Evolutionary conservation across 345 rosid species (phyloP), one percentile per base, ranked within the genome.

Genomic region (Carallia brachiata): DNA sequence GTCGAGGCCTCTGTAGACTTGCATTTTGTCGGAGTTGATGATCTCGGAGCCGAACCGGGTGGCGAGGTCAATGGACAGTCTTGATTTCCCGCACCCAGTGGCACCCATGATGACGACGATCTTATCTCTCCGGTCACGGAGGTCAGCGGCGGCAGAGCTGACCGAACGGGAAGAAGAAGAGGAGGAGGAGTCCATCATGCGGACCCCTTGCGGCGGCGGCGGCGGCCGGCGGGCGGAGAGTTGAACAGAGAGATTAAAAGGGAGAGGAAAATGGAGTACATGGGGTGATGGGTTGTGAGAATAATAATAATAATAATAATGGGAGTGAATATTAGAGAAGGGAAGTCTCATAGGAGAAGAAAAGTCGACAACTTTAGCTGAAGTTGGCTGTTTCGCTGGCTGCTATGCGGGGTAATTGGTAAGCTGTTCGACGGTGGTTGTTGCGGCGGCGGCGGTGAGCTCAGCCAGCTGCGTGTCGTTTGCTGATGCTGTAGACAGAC

Each of bases 1-100:
- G 61, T 95, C 97, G 30, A 95, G 86, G 3, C 96, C 97, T 0
- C 55, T 53, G 82, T 87, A 92, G 40, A 92, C 80, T 79, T 95
- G 98, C 64, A 92, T 92, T 86, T 96, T 92, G 73, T 96, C 97
- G 27, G 94, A 79, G 89, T 96, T 96, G 28, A 96, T 77, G 76
- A 96, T 77, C 78, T 96, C 92, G 7, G 87, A 71, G 44, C 74
- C 78, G 47, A 78, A 82, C 28, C 70, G 71, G 62, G 80, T 65
- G 40, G 89, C 93, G 17, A 92, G 86, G 81, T 96, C 96, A 81
- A 96, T 66, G 54, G 97, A 96, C 17, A 90, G 96, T 5, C 73
- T 65, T 18, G 98, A 84, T 74, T 92, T 96, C 7, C 98, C 99
- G 19, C 87, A 79, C 13, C 98, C 97, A 53, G 97, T 92, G 23